These are phyloP conservation scores for Phoma sp. DNA, from an alignment of 2,329 filamentous ascomycete species.

Conservation along the genomic window DNA sequence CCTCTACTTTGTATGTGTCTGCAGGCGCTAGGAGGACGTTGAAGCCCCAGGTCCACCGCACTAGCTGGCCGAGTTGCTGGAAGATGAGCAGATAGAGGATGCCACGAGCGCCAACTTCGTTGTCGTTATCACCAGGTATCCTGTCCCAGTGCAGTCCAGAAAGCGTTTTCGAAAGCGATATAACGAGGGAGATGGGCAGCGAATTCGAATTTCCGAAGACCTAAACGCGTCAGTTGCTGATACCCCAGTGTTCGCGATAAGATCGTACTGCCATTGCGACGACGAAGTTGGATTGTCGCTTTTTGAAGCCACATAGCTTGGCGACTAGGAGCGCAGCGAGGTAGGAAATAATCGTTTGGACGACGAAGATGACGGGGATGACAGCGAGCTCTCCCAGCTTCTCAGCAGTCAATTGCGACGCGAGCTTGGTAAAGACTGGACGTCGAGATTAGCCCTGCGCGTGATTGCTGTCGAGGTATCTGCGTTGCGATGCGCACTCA, in stretches of 20 bases:
- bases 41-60: constrained; percentile 98
- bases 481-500: too few species aligned
- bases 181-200: constrained; percentile 91
- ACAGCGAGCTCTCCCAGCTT: constrained; percentile 90
- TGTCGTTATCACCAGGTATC: constrained; percentile 89
- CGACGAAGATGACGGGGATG: constrained; percentile 91
- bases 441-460: constrained; percentile 9
- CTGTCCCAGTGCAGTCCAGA: constrained; percentile 92
- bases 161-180: constrained; percentile 91
- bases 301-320: constrained; percentile 79
- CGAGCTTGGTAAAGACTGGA: constrained; percentile 93
- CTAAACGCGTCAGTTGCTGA: constrained; percentile 47
- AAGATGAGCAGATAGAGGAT: constrained; percentile 97
- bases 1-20: constrained; percentile 71
- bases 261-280: constrained; percentile 83
- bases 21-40: constrained; percentile 91
- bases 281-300: constrained; percentile 90
- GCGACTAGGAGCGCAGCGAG: constrained; percentile 73
- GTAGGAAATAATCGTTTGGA: constrained; percentile 89
- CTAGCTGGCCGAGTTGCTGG: constrained; percentile 92
- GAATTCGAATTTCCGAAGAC: constrained; percentile 99
- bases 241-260: neutral
- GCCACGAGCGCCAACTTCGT: constrained; percentile 90
- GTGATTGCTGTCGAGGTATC: neutral
- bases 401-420: constrained; percentile 88